Percentiles rank a stretch among this genome's conserved stretches.
Evolutionary conservation across 352 stramenopile genomes (phyloP).

Genomic region (Blastocystis sp.): DNA sequence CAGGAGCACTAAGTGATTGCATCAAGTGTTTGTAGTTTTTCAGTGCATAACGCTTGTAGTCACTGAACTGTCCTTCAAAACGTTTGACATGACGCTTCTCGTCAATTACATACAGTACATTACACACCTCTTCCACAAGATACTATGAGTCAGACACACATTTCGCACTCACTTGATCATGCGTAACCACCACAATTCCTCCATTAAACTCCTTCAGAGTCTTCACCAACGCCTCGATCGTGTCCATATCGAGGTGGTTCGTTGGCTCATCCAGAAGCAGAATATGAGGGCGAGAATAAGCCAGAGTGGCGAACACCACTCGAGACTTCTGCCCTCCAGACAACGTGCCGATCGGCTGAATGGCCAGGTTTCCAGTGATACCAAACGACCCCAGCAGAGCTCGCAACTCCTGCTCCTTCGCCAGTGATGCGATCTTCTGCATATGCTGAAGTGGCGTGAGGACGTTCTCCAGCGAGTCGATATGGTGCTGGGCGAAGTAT

Average conservation of each 20-base stretch:
- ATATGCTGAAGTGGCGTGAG: slow-evolving; percentile 71
- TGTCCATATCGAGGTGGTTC: slow-evolving; percentile 86
- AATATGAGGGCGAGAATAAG: slow-evolving; percentile 74
- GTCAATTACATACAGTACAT: slow-evolving; percentile 75
- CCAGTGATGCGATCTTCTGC: slow-evolving; percentile 65
- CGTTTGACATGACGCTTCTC: slow-evolving; percentile 68
- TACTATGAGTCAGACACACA: slow-evolving; percentile 69
- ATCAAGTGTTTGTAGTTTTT: slow-evolving; percentile 51
- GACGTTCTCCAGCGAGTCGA: slow-evolving; percentile 72
- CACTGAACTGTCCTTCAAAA: slow-evolving; percentile 68
- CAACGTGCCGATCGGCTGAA: slow-evolving; percentile 78
- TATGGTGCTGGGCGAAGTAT: slow-evolving; percentile 67
- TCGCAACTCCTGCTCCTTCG: slow-evolving; percentile 67
- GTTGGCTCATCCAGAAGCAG: slow-evolving; percentile 83
- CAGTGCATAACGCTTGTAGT: slow-evolving; percentile 71
- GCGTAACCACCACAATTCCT: slow-evolving; percentile 89
- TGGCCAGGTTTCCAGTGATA: slow-evolving; percentile 68
- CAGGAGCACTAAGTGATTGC: neutral
- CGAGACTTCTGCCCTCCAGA: slow-evolving; percentile 85
- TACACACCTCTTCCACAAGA: slow-evolving; percentile 83
- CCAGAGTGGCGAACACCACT: slow-evolving; percentile 75
- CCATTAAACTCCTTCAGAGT: slow-evolving; percentile 88
- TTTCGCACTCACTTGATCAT: slow-evolving; percentile 74
- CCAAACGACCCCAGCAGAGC: slow-evolving; percentile 67
- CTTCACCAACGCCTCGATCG: slow-evolving; percentile 82